These are phyloP conservation scores for Epicoccum nigrum DNA, from an alignment of 2,329 filamentous ascomycete genomes.

Conservation along the genomic window DNA sequence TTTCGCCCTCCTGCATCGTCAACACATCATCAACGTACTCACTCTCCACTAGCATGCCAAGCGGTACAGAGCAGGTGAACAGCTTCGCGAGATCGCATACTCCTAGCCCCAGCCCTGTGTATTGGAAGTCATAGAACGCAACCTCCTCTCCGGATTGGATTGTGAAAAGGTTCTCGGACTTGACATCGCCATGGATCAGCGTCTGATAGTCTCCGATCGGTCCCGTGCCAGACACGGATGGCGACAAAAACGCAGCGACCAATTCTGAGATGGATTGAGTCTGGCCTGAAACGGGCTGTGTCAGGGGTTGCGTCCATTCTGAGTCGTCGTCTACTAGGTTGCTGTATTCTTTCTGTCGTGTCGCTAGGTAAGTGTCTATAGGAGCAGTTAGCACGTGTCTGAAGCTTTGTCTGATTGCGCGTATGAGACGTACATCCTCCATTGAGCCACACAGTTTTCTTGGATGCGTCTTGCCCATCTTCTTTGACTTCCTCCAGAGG, in stretches of 20 bases:
- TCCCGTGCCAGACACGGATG: slow-evolving; percentile 39
- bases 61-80: slow-evolving; percentile 69
- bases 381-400: not conserved
- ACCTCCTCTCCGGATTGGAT: slow-evolving; percentile 56
- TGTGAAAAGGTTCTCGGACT: slow-evolving; percentile 71
- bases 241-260: slow-evolving; percentile 59
- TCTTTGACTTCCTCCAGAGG: slow-evolving; percentile 60
- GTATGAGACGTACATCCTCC: slow-evolving; percentile 60
- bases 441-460: slow-evolving; percentile 62
- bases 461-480: slow-evolving; percentile 30
- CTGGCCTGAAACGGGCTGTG: slow-evolving; percentile 37
- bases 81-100: slow-evolving; percentile 71
- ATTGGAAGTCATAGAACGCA: slow-evolving; percentile 74
- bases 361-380: slow-evolving; percentile 67
- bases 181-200: slow-evolving; percentile 71
- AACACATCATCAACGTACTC: slow-evolving; percentile 47
- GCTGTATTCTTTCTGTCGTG: slow-evolving; percentile 63
- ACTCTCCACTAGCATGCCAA: slow-evolving; percentile 55
- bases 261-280: slow-evolving; percentile 56
- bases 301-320: slow-evolving; percentile 63
- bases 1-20: slow-evolving; percentile 60
- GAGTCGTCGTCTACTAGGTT: slow-evolving; percentile 53
- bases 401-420: too few species aligned
- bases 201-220: slow-evolving; percentile 56
- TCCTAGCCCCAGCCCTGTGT: slow-evolving; percentile 67